These are phyloP conservation scores for Triticum timopheevii DNA, from an alignment of 176 grass and related monocot genomes.

Conservation along the genomic window DNA sequence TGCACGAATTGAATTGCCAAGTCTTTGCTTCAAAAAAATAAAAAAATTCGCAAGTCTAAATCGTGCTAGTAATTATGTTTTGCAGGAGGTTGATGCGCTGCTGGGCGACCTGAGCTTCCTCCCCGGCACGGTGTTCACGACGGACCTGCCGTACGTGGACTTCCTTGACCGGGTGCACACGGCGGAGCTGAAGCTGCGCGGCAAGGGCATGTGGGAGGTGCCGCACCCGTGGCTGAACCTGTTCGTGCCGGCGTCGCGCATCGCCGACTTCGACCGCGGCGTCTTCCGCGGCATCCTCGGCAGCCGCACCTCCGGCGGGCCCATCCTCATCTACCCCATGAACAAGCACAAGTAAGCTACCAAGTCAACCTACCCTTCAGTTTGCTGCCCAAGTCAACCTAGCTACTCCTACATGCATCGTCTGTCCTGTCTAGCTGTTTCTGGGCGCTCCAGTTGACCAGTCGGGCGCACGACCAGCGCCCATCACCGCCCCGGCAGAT, in stretches of 20 bases:
- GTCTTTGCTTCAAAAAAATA: neutral
- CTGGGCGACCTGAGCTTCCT: conserved; percentile 70
- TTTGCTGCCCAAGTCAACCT: neutral
- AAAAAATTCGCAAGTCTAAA: too few species aligned
- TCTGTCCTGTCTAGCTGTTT: neutral
- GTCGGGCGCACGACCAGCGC: neutral
- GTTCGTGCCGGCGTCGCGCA: conserved; percentile 87
- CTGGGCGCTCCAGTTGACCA: neutral
- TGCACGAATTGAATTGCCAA: neutral
- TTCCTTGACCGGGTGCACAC: conserved; percentile 91
- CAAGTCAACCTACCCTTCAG: neutral
- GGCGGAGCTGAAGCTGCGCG: conserved; percentile 82
- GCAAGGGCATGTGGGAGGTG: conserved; percentile 89
- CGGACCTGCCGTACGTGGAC: conserved; percentile 83
- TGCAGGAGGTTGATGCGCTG: conserved; percentile 74
- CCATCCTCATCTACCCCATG: conserved; percentile 99
- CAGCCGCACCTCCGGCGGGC: conserved; percentile 69
- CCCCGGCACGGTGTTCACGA: conserved; percentile 78
- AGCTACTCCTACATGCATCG: neutral
- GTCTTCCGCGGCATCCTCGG: conserved; percentile 83
- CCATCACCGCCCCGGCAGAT: neutral
- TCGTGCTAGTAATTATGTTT: neutral
- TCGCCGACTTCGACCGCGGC: conserved; percentile 76
- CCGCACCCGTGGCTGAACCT: conserved; percentile 98
- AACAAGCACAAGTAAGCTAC: conserved; percentile 72